These are phyloP conservation scores for Fusarium lyarnte DNA, from an alignment of 2,329 filamentous ascomycete species.

Conservation along the genomic window DNA sequence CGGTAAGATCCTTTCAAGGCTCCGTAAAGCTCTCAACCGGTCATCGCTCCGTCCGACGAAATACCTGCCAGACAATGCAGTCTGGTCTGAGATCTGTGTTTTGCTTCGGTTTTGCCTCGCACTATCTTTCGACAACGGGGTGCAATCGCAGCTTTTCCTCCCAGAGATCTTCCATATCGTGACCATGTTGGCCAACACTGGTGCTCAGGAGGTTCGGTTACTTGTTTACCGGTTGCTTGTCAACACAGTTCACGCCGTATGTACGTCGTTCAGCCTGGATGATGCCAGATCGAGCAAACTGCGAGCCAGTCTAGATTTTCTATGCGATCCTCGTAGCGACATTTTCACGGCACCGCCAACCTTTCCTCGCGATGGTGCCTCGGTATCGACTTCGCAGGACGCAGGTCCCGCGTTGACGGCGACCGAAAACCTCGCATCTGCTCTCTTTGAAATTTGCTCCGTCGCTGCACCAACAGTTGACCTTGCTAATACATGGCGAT, in stretches of 20 bases:
- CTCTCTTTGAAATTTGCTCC: conserved; percentile 71
- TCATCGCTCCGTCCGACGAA: conserved; percentile 74
- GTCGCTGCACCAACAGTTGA: conserved; percentile 72
- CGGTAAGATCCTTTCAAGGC: conserved; percentile 71
- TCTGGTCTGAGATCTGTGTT: conserved; percentile 76
- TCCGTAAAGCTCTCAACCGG: conserved; percentile 73
- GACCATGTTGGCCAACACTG: conserved; percentile 75
- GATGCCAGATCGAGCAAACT: conserved; percentile 67
- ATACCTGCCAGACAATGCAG: conserved; percentile 71
- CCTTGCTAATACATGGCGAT: conserved; percentile 74
- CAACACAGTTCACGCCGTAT: conserved; percentile 74
- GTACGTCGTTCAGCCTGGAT: conserved; percentile 71
- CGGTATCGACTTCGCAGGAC: conserved; percentile 65
- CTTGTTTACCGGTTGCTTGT: conserved; percentile 71
- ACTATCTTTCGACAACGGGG: conserved; percentile 73
- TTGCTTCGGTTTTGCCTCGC: conserved; percentile 73
- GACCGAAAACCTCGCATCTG: conserved; percentile 69
- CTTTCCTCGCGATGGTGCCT: conserved; percentile 62
- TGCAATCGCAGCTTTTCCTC: conserved; percentile 73
- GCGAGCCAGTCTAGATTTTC: conserved; percentile 63
- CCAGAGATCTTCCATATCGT: conserved; percentile 77
- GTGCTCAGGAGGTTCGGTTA: conserved; percentile 63
- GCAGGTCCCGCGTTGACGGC: conserved; percentile 60
- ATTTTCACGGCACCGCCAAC: conserved; percentile 62
- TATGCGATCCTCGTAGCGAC: conserved; percentile 69